These are phyloP conservation scores for Antitrichia curtipendula DNA, from an alignment of 225 moss, liverwort and hornwort genomes.

Conservation along the genomic window DNA sequence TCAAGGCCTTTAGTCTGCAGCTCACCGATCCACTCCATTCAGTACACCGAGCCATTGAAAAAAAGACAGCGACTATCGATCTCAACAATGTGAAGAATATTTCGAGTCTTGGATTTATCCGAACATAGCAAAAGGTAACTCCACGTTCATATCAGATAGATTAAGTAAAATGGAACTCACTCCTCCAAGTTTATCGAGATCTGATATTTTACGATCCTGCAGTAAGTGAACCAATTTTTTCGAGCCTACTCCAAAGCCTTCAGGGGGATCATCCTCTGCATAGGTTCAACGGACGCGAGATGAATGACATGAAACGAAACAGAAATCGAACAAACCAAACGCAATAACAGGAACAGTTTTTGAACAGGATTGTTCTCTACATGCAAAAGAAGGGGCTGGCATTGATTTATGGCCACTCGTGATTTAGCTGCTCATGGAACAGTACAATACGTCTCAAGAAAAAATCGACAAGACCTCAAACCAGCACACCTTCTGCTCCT, in stretches of 20 bases:
- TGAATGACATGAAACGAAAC: not conserved
- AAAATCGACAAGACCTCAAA: not conserved
- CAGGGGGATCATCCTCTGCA: slow-evolving; percentile 38
- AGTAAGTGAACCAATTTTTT: slow-evolving; percentile 38
- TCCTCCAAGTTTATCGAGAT: slow-evolving; percentile 61
- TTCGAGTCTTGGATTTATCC: not conserved
- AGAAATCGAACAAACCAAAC: not conserved
- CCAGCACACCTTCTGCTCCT: slow-evolving; percentile 20
- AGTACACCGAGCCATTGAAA: not conserved
- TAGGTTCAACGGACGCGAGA: not conserved
- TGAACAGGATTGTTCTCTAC: not conserved
- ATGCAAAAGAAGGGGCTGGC: not conserved
- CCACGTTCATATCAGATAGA: not conserved
- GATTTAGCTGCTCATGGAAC: not conserved
- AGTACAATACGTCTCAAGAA: not conserved
- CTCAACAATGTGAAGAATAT: not conserved
- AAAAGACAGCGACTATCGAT: not conserved
- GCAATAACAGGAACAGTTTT: not conserved
- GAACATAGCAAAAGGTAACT: not conserved
- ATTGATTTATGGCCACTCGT: not conserved
- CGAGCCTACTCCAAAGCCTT: slow-evolving; percentile 52
- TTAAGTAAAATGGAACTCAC: slow-evolving; percentile 9
- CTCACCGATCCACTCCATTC: not conserved
- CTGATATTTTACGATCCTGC: slow-evolving; percentile 37
- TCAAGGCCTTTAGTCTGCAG: slow-evolving; percentile 42